These are phyloP conservation scores for Paecilomyces sp. DNA, from an alignment of 2,329 filamentous ascomycete species.

Conservation along the genomic window DNA sequence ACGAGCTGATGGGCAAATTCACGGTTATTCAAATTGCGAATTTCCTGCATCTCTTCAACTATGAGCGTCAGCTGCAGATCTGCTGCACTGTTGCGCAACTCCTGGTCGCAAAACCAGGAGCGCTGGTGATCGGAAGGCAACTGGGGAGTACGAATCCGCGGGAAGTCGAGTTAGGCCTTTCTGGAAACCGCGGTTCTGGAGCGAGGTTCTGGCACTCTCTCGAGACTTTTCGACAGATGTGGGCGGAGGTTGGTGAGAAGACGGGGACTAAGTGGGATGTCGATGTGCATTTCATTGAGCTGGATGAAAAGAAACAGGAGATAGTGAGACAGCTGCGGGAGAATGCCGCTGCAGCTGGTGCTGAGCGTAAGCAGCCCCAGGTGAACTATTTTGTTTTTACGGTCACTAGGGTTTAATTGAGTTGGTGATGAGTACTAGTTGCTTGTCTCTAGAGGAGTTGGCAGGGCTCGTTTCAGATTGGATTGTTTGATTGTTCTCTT, in stretches of 20 bases:
- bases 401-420: neutral
- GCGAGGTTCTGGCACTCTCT: slow-evolving; percentile 2
- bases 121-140: slow-evolving; percentile 17
- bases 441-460: neutral
- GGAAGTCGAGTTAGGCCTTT: slow-evolving; percentile 8
- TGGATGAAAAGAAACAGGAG: neutral
- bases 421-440: neutral
- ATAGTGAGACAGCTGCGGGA: neutral
- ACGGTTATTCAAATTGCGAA: slow-evolving; percentile 27
- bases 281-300: slow-evolving; percentile 1
- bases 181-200: slow-evolving; percentile 4
- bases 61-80: slow-evolving; percentile 22
- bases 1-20: slow-evolving; percentile 22
- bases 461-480: neutral
- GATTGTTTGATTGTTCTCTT: neutral
- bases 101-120: slow-evolving; percentile 5
- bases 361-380: neutral
- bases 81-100: slow-evolving; percentile 10
- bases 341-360: neutral
- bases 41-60: slow-evolving; percentile 37
- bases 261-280: slow-evolving; percentile 10
- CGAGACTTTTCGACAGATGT: slow-evolving; percentile 12
- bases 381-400: neutral
- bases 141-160: slow-evolving; percentile 11
- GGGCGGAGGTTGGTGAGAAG: slow-evolving; percentile 12